Percentiles rank a stretch among this genome's conserved stretches.
Conservation (phyloP, 768 basidiomycete genomes). For the Royoungia palumana region DNA sequence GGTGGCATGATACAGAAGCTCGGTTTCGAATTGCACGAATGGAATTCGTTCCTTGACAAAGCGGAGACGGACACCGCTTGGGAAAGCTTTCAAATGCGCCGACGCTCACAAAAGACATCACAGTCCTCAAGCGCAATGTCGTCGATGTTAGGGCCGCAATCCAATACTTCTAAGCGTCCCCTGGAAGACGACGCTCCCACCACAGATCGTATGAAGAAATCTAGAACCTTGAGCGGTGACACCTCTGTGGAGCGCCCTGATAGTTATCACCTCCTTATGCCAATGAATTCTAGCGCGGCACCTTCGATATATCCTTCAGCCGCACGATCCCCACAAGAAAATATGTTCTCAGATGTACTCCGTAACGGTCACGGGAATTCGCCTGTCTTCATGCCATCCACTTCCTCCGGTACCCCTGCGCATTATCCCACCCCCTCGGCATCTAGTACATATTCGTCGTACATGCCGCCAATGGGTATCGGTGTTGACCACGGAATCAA, state of each 20-base stretch:
- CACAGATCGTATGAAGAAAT: constrained; percentile 46
- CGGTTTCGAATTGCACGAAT: constrained; percentile 75
- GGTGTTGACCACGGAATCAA: constrained; percentile 53
- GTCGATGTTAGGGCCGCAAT: constrained; percentile 29
- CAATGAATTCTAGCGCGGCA: constrained; percentile 42
- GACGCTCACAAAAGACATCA: constrained; percentile 34
- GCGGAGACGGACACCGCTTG: constrained; percentile 92
- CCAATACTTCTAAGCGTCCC: constrained; percentile 19
- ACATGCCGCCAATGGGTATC: constrained; percentile 57
- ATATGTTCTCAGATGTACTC: constrained; percentile 61
- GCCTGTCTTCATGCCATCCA: constrained; percentile 57
- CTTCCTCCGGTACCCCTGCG: constrained; percentile 38
- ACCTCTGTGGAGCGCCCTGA: constrained; percentile 40
- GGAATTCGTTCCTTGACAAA: constrained; percentile 77
- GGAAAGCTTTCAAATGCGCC: constrained; percentile 81
- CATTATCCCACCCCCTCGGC: constrained; percentile 43
- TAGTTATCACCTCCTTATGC: constrained; percentile 54
- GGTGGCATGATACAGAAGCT: constrained; percentile 75
- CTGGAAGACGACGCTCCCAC: constrained; percentile 30
- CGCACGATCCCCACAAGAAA: constrained; percentile 44
- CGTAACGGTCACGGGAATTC: constrained; percentile 48
- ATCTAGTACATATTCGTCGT: constrained; percentile 37
- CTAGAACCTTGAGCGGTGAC: constrained; percentile 40
- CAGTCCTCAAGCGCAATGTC: constrained; percentile 29
- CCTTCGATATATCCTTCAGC: constrained; percentile 45